phyloP scores from a whole-genome alignment of 176 grass and related monocot genomes.

The Zea mays region Zm-B73-REFERENCE-NAM-5.0 NC_050096.1:7953001-7953500 shows the following conservation, averaged over 20 bases:
- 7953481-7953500: constrained; percentile 41
- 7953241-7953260: background rate
- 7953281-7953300: background rate
- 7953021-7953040: constrained; percentile 29
- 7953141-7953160: constrained; percentile 10
- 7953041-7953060: constrained; percentile 36
- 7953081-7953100: constrained; percentile 13
- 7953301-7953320: background rate
- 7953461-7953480: constrained; percentile 57
- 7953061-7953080: constrained; percentile 6
- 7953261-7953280: background rate
- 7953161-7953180: background rate
- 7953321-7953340: background rate
- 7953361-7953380: background rate
- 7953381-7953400: background rate
- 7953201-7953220: background rate
- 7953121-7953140: constrained; percentile 22
- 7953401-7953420: constrained; percentile 51
- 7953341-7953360: too few relatives aligned
- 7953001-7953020: constrained; percentile 35
- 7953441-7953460: constrained; percentile 84
- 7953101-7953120: background rate
- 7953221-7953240: constrained; percentile 24
- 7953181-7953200: background rate
- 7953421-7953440: constrained; percentile 75